A percentile compares a stretch with the other conserved stretches of the same genome.
These are phyloP conservation scores for Phytophthora hibernalis DNA, from an alignment of 352 stramenopile species.

Conservation along the genomic window DNA sequence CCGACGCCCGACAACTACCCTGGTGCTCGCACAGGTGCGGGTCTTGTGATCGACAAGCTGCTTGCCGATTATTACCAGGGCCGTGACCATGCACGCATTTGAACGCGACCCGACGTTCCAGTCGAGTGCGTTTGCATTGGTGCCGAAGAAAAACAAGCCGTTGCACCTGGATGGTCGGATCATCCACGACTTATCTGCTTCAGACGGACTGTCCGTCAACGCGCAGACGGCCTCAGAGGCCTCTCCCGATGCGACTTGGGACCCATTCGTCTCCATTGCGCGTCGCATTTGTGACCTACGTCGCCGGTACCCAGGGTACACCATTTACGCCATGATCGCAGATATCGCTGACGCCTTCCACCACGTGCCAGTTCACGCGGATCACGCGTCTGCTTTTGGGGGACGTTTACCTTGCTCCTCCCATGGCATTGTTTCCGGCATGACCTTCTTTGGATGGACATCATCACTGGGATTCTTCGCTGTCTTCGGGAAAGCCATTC, in stretches of 20 bases:
- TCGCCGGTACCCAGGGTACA: background rate
- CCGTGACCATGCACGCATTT: background rate
- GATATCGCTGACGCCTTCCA: constrained; percentile 14
- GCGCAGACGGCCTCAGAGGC: background rate
- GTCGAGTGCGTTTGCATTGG: background rate
- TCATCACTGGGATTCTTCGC: constrained; percentile 15
- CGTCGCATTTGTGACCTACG: background rate
- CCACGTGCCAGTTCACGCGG: constrained; percentile 1
- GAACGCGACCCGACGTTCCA: background rate
- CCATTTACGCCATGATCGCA: constrained; percentile 12
- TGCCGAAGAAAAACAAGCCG: background rate
- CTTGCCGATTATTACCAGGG: background rate
- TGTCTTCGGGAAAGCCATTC: constrained; percentile 5
- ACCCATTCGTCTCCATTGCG: background rate
- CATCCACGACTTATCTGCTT: background rate
- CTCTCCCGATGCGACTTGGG: constrained; percentile 6
- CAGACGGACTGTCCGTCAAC: background rate
- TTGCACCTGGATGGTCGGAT: background rate
- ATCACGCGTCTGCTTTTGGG: constrained; percentile 7
- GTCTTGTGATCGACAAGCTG: background rate
- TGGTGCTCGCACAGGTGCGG: too few species aligned
- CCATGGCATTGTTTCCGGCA: constrained; percentile 14
- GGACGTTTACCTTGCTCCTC: background rate
- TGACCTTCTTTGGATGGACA: constrained; percentile 14
- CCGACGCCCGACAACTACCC: too few species aligned